A percentile compares a stretch with the other conserved stretches of the same genome.
These are phyloP conservation scores for Globisporangium heterothallicum DNA, from an alignment of 352 stramenopile genomes.

Conservation along the genomic window DNA sequence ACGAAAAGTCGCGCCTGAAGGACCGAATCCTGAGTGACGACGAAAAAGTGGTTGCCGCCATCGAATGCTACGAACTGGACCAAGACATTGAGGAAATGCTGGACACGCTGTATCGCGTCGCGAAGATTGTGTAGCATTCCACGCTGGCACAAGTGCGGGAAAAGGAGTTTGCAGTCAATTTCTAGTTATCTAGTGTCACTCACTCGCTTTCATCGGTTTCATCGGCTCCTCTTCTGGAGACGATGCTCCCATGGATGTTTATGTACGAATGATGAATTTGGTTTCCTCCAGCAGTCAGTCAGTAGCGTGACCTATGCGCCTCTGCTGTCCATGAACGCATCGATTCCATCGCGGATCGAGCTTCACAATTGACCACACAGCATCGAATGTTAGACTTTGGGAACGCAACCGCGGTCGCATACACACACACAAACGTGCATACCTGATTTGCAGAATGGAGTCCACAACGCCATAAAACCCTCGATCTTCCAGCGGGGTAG, in stretches of 20 bases:
- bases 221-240: no score
- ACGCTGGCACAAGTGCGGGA: neutral
- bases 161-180: neutral
- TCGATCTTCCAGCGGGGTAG: slow-evolving; percentile 56
- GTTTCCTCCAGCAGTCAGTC: neutral
- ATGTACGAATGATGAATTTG: no score
- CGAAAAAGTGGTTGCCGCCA: slow-evolving; percentile 63
- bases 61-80: slow-evolving; percentile 80
- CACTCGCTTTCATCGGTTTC: no score
- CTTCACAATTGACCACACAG: slow-evolving; percentile 16
- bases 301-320: neutral
- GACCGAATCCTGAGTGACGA: slow-evolving; percentile 81
- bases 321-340: slow-evolving; percentile 54
- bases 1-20: slow-evolving; percentile 77
- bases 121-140: slow-evolving; percentile 47
- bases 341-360: slow-evolving; percentile 50
- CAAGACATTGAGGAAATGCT: slow-evolving; percentile 84
- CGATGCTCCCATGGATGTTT: no score
- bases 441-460: slow-evolving; percentile 73
- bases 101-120: slow-evolving; percentile 75
- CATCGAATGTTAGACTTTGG: neutral
- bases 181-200: no score
- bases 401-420: neutral
- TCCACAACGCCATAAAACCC: slow-evolving; percentile 70
- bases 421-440: neutral